A percentile compares a stretch with the other conserved stretches of the same genome.
Conservation (phyloP, 352 stramenopile genomes). For the Phytophthora crassamura region DNA sequence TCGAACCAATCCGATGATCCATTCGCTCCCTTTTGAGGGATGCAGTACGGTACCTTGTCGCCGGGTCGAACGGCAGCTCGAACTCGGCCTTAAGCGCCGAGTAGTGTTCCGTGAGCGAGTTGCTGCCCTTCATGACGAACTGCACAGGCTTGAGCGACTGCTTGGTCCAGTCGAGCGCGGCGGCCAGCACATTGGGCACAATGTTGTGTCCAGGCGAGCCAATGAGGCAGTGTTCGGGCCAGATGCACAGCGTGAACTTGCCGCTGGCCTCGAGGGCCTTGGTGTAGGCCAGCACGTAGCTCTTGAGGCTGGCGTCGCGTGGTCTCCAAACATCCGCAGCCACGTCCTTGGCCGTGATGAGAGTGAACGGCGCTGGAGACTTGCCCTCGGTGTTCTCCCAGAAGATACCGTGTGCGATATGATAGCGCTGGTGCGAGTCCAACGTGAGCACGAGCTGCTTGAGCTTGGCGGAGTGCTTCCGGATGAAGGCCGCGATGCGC, state of each 20-base stretch:
- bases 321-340: conserved; percentile 59
- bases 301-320: conserved; percentile 66
- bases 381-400: conserved; percentile 82
- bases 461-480: conserved; percentile 58
- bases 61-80: conserved; percentile 73
- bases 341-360: conserved; percentile 91
- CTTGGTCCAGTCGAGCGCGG: conserved; percentile 89
- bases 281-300: conserved; percentile 94
- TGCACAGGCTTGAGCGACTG: conserved; percentile 66
- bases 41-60: conserved; percentile 50
- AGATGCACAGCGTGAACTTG: conserved; percentile 95
- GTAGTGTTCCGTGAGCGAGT: conserved; percentile 97
- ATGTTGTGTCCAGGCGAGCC: conserved; percentile 92
- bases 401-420: conserved; percentile 96
- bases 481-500: conserved; percentile 91
- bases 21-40: not conserved
- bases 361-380: conserved; percentile 92
- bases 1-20: not conserved
- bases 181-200: conserved; percentile 80
- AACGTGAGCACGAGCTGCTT: conserved; percentile 95
- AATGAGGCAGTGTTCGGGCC: conserved; percentile 98
- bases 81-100: conserved; percentile 95
- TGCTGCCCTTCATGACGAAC: conserved; percentile 95
- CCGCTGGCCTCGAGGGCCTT: conserved; percentile 83
- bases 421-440: conserved; percentile 95